A percentile compares a stretch with the other conserved stretches of the same genome.
These are phyloP conservation scores for Umbelopsis isabellina DNA, from an alignment of 192 early-diverging fungal species.

Conservation along the genomic window DNA sequence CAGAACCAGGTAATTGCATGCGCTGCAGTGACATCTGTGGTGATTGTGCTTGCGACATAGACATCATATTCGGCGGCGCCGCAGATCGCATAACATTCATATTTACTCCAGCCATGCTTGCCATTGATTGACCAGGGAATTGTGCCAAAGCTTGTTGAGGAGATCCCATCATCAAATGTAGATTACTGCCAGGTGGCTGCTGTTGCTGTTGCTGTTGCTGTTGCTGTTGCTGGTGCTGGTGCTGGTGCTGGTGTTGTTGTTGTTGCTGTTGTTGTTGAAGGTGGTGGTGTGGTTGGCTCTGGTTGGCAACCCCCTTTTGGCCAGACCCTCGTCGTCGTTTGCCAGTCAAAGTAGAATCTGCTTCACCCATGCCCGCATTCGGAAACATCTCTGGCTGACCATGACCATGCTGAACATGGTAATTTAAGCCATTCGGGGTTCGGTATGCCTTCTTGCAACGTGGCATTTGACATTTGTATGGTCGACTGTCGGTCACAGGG, in stretches of 20 bases:
- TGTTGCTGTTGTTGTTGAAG: constrained; percentile 9
- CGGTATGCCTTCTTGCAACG: constrained; percentile 49
- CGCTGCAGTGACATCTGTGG: constrained; percentile 10
- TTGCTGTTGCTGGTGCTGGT: not conserved
- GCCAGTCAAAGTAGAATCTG: not conserved
- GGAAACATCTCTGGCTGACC: not conserved
- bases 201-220: constrained; percentile 22
- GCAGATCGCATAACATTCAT: constrained; percentile 1
- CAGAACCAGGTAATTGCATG: not conserved
- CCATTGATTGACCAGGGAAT: not conserved
- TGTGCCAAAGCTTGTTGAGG: constrained; percentile 2
- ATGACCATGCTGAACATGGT: constrained; percentile 43
- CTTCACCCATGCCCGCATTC: not conserved
- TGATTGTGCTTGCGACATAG: constrained; percentile 9
- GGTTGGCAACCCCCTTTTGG: constrained; percentile 1
- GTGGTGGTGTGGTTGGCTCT: constrained; percentile 3
- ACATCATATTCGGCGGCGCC: not conserved
- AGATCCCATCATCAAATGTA: constrained; percentile 9
- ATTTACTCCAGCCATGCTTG: not conserved
- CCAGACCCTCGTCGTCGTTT: constrained; percentile 25
- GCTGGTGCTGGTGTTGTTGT: constrained; percentile 12
- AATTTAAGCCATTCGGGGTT: constrained; percentile 44
- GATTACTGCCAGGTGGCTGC: constrained; percentile 11
- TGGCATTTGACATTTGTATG: constrained; percentile 39
- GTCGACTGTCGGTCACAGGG: constrained; percentile 20